phyloP scores from a whole-genome alignment of 257 asterid genomes.

The Mentha longifolia region DNA sequence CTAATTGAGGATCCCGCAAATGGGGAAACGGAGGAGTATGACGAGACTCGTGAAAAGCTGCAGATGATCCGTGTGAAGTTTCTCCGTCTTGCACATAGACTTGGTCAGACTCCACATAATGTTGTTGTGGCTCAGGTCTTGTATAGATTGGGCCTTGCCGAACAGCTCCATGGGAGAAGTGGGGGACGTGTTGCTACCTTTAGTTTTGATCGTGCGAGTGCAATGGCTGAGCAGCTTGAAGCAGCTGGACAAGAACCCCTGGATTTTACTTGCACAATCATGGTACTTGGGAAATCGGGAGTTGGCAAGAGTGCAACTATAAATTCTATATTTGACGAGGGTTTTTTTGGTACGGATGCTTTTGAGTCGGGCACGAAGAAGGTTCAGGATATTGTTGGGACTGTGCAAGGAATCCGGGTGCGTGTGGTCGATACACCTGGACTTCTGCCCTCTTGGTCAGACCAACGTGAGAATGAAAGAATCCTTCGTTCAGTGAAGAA shows the following conservation, averaged over 20 bases:
- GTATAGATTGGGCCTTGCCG: conserved; percentile 95
- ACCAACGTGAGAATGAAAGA: conserved; percentile 89
- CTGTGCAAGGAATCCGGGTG: conserved; percentile 94
- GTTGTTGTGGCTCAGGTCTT: conserved; percentile 98
- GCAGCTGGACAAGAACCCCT: conserved; percentile 91
- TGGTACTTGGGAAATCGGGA: conserved; percentile 98
- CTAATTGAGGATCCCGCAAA: conserved; percentile 68
- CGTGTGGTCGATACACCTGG: conserved; percentile 98
- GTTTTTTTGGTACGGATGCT: conserved; percentile 85
- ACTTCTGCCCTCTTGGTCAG: conserved; percentile 94
- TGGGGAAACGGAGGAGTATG: conserved; percentile 89
- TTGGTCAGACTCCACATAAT: conserved; percentile 97
- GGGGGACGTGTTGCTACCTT: conserved; percentile 90
- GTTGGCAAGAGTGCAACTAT: conserved; percentile 99
- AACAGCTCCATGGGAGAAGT: conserved; percentile 92
- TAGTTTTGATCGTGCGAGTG: conserved; percentile 98
- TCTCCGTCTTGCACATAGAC: conserved; percentile 93
- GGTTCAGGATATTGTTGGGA: conserved; percentile 97
- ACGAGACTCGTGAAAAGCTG: conserved; percentile 98
- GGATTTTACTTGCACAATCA: conserved; percentile 94
- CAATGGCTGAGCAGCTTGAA: conserved; percentile 98
- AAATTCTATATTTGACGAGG: conserved; percentile 91
- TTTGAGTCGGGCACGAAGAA: conserved; percentile 82
- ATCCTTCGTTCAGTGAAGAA: conserved; percentile 75
- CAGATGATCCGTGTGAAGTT: conserved; percentile 98